A percentile compares a stretch with the other conserved stretches of the same genome.
Evolutionary conservation across 805 yeast species (phyloP).

Genomic region (Saturnispora hagleri): DNA sequence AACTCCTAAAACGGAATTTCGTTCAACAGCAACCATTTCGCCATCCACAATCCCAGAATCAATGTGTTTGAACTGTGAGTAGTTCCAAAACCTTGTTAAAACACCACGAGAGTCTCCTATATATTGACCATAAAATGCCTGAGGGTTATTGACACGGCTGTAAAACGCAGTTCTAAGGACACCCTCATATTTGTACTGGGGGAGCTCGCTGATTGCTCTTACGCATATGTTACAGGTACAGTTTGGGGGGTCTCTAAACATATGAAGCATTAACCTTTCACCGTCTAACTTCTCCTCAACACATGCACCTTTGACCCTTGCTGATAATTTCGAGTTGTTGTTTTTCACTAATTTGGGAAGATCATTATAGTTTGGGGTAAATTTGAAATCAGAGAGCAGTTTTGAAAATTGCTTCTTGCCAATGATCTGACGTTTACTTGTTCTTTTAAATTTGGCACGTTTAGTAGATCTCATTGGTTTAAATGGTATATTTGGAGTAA

Average conservation of each 20-base stretch:
- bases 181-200: neutral
- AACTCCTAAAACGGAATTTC: slow-evolving; percentile 52
- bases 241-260: slow-evolving; percentile 31
- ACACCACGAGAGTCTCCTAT: slow-evolving; percentile 19
- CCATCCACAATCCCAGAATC: slow-evolving; percentile 61
- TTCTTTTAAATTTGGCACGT: slow-evolving; percentile 26
- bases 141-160: slow-evolving; percentile 60
- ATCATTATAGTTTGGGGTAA: slow-evolving; percentile 40
- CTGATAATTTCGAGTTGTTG: slow-evolving; percentile 33
- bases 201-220: slow-evolving; percentile 21
- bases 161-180: slow-evolving; percentile 51
- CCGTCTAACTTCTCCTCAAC: slow-evolving; percentile 94
- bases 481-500: slow-evolving; percentile 48
- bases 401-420: slow-evolving; percentile 2
- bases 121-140: slow-evolving; percentile 40
- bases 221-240: slow-evolving; percentile 1
- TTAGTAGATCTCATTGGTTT: slow-evolving; percentile 69
- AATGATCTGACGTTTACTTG: slow-evolving; percentile 33
- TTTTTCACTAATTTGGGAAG: slow-evolving; percentile 53
- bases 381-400: neutral
- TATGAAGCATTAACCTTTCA: slow-evolving; percentile 76
- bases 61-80: slow-evolving; percentile 22
- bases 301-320: slow-evolving; percentile 32
- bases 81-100: slow-evolving; percentile 27
- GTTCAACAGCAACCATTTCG: slow-evolving; percentile 87